A percentile compares a stretch with the other conserved stretches of the same genome.
Evolutionary conservation across 768 basidiomycete genomes (phyloP).

Genomic region (Collybia sp.): DNA sequence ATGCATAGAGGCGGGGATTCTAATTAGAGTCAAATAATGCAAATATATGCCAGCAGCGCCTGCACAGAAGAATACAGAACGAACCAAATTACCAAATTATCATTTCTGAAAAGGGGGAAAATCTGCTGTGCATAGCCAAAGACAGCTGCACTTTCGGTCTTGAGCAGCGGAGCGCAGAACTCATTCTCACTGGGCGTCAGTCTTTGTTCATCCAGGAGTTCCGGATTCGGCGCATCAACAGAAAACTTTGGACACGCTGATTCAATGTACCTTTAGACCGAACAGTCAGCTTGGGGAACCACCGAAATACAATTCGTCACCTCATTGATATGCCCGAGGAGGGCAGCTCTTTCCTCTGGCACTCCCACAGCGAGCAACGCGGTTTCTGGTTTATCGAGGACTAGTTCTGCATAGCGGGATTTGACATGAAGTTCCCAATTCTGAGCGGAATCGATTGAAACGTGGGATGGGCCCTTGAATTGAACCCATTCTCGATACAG

Average conservation of each 20-base stretch:
- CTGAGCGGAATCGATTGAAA: conserved; percentile 60
- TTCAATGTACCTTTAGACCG: conserved; percentile 48
- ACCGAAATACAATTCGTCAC: conserved; percentile 22
- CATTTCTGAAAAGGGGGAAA: too few relatives aligned
- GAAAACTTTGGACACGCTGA: conserved; percentile 67
- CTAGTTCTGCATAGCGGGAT: conserved; percentile 42
- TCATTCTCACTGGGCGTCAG: too few relatives aligned
- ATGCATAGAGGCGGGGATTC: too few relatives aligned
- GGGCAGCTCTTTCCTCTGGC: conserved; percentile 37
- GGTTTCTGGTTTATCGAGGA: conserved; percentile 40
- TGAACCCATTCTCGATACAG: conserved; percentile 33
- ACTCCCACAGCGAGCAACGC: conserved; percentile 35
- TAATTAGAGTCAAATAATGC: too few relatives aligned
- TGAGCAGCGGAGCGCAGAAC: too few relatives aligned
- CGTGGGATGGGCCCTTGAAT: conserved; percentile 38
- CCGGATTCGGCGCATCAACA: conserved; percentile 75
- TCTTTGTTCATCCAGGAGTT: conserved; percentile 50
- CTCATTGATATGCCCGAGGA: conserved; percentile 46
- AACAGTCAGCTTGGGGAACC: conserved; percentile 5
- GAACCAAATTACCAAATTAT: too few relatives aligned
- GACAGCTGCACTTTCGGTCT: too few relatives aligned
- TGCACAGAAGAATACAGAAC: too few relatives aligned
- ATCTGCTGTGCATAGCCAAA: too few relatives aligned
- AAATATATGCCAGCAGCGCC: too few relatives aligned
- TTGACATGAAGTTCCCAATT: conserved; percentile 69